Evolutionary conservation across 2,329 filamentous ascomycete species (phyloP).

Genomic region (Chrysoporthe puriensis): DNA sequence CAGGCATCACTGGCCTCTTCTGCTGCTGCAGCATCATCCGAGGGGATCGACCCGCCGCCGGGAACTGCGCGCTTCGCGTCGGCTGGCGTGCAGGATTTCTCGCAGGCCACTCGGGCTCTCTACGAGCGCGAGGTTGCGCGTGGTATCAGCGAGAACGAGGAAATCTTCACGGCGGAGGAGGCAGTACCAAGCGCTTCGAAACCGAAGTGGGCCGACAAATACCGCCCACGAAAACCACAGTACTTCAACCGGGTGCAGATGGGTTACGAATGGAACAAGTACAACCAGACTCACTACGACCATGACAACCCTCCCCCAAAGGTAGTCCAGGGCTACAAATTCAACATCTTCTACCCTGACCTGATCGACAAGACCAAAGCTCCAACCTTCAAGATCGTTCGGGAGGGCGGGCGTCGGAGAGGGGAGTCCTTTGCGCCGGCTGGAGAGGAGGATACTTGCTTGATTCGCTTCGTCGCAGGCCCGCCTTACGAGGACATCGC

Average conservation of each 20-base stretch:
- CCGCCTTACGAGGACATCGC: slow-evolving; percentile 96
- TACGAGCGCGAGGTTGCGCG: slow-evolving; percentile 93
- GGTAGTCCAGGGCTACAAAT: slow-evolving; percentile 98
- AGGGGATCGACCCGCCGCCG: slow-evolving; percentile 47
- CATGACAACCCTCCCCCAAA: slow-evolving; percentile 97
- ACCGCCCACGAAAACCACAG: slow-evolving; percentile 86
- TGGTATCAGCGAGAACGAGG: slow-evolving; percentile 90
- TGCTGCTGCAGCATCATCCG: slow-evolving; percentile 32
- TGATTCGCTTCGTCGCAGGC: slow-evolving; percentile 94
- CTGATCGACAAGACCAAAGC: slow-evolving; percentile 93
- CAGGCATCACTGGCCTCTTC: slow-evolving; percentile 30
- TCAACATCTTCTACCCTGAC: slow-evolving; percentile 99
- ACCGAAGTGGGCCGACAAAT: slow-evolving; percentile 81
- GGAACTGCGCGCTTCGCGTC: slow-evolving; percentile 72
- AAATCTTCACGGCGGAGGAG: slow-evolving; percentile 92
- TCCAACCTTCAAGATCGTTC: slow-evolving; percentile 93
- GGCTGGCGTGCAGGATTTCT: slow-evolving; percentile 76
- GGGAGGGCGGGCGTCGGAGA: slow-evolving; percentile 84
- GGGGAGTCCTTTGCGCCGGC: slow-evolving; percentile 93
- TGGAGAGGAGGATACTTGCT: slow-evolving; percentile 94
- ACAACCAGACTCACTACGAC: slow-evolving; percentile 99
- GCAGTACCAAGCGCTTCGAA: slow-evolving; percentile 66
- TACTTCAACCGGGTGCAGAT: slow-evolving; percentile 99
- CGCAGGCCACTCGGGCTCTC: slow-evolving; percentile 81
- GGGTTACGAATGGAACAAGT: slow-evolving; percentile 99